Percentiles rank a stretch among this genome's conserved stretches.
Conservation (phyloP, 1,284 basidiomycete species). For the Pseudozyma sp. region DNA sequence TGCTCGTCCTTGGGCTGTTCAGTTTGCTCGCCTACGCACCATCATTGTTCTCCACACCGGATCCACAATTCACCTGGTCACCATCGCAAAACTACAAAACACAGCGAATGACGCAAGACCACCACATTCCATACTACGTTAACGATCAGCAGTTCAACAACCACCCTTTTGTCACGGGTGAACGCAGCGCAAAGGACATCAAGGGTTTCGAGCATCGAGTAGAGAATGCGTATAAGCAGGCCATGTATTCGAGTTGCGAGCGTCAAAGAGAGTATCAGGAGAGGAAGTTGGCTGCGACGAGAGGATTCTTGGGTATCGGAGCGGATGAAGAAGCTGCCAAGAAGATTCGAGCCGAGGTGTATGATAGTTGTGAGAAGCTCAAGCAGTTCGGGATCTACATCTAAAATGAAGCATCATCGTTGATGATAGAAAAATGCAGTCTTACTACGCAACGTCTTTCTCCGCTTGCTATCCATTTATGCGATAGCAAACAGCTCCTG, state of each 20-base stretch:
- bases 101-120: slow-evolving; percentile 73
- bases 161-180: slow-evolving; percentile 74
- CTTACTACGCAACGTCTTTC: too few relatives aligned
- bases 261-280: slow-evolving; percentile 52
- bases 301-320: slow-evolving; percentile 61
- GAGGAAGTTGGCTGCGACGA: slow-evolving; percentile 42
- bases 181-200: slow-evolving; percentile 34
- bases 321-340: slow-evolving; percentile 53
- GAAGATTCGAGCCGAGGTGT: slow-evolving; percentile 59
- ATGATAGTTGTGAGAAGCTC: slow-evolving; percentile 65
- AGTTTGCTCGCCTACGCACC: slow-evolving; percentile 88
- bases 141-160: slow-evolving; percentile 81
- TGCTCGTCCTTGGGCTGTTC: slow-evolving; percentile 71
- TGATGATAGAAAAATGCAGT: not conserved
- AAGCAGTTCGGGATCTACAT: slow-evolving; percentile 57
- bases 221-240: slow-evolving; percentile 55
- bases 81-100: slow-evolving; percentile 65
- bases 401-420: not conserved
- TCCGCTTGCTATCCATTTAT: too few relatives aligned
- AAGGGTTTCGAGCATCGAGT: slow-evolving; percentile 55
- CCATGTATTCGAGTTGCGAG: slow-evolving; percentile 53
- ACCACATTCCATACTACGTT: slow-evolving; percentile 86
- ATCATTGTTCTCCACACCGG: slow-evolving; percentile 77
- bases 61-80: slow-evolving; percentile 84
- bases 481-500: too few relatives aligned